These are phyloP conservation scores for Ascochyta clinopodiicola DNA, from an alignment of 2,329 filamentous ascomycete genomes.

Conservation along the genomic window DNA sequence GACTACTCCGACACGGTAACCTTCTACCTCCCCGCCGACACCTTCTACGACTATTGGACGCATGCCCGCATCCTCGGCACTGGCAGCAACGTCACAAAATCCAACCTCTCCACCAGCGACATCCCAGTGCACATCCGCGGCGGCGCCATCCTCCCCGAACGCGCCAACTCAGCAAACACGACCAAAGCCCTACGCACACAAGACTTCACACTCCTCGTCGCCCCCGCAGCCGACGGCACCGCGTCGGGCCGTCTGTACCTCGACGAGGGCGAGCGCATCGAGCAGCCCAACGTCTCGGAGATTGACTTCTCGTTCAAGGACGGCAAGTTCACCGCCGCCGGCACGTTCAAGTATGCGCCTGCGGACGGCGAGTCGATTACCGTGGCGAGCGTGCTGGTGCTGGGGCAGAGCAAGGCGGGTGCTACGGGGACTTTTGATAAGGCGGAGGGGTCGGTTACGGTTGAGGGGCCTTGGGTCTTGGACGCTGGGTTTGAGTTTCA, in stretches of 20 bases:
- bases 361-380: slow-evolving; percentile 29
- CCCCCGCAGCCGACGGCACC: slow-evolving; percentile 66
- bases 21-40: slow-evolving; percentile 63
- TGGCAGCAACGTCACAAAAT: slow-evolving; percentile 53
- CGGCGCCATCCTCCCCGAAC: slow-evolving; percentile 69
- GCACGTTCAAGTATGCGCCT: slow-evolving; percentile 60
- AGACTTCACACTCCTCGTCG: slow-evolving; percentile 74
- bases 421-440: slow-evolving; percentile 26
- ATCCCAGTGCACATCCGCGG: slow-evolving; percentile 74
- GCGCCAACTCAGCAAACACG: slow-evolving; percentile 63
- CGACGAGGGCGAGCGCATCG: slow-evolving; percentile 75
- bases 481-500: slow-evolving; percentile 27
- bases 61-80: slow-evolving; percentile 54
- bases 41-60: slow-evolving; percentile 68
- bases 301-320: slow-evolving; percentile 66
- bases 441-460: slow-evolving; percentile 19
- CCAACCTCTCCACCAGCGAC: slow-evolving; percentile 55
- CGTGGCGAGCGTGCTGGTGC: slow-evolving; percentile 34
- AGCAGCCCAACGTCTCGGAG: slow-evolving; percentile 63
- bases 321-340: slow-evolving; percentile 59
- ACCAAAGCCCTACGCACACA: slow-evolving; percentile 68
- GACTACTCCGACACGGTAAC: slow-evolving; percentile 60
- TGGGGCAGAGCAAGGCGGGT: slow-evolving; percentile 33
- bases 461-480: slow-evolving; percentile 41
- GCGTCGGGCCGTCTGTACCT: slow-evolving; percentile 75